Conservation (phyloP, 768 basidiomycete species). For the Thelephora ganbajun region DNA sequence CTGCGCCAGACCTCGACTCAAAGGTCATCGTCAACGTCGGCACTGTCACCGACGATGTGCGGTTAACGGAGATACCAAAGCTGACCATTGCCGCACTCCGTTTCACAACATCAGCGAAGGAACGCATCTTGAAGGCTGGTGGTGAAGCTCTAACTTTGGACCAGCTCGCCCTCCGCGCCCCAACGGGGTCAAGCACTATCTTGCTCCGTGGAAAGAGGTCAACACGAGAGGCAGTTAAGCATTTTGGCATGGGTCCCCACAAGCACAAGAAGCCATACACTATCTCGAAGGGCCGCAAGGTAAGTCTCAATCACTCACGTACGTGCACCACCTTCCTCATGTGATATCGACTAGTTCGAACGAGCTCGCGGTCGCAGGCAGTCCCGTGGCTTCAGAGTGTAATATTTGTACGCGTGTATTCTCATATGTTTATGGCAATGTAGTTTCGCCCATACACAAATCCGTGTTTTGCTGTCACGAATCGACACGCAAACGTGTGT, state of each 20-base stretch:
- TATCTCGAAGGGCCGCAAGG: slow-evolving; percentile 91
- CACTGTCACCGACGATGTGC: slow-evolving; percentile 91
- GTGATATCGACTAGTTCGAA: slow-evolving; percentile 56
- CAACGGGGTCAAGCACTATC: slow-evolving; percentile 91
- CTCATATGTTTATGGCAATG: too few relatives aligned
- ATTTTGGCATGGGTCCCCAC: slow-evolving; percentile 98
- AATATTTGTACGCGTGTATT: slow-evolving; percentile 11
- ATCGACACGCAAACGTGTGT: too few relatives aligned
- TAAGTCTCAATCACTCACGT: slow-evolving; percentile 15
- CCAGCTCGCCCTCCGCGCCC: slow-evolving; percentile 88
- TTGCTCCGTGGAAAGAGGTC: slow-evolving; percentile 87
- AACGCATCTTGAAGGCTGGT: slow-evolving; percentile 90
- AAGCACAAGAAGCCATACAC: slow-evolving; percentile 99
- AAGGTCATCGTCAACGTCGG: slow-evolving; percentile 87
- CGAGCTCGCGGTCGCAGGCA: slow-evolving; percentile 97
- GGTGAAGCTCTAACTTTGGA: slow-evolving; percentile 93
- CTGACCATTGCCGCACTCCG: slow-evolving; percentile 87
- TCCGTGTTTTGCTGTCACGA: too few relatives aligned
- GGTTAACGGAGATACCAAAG: slow-evolving; percentile 76
- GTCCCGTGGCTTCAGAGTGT: slow-evolving; percentile 95
- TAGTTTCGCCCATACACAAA: too few relatives aligned
- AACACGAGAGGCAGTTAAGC: slow-evolving; percentile 88
- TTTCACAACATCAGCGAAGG: slow-evolving; percentile 86
- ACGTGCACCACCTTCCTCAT: slow-evolving; percentile 1
- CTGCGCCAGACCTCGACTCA: slow-evolving; percentile 47